These are phyloP conservation scores for Breviolum minutum DNA, from an alignment of 73 alveolate species.

Conservation along the genomic window DNA sequence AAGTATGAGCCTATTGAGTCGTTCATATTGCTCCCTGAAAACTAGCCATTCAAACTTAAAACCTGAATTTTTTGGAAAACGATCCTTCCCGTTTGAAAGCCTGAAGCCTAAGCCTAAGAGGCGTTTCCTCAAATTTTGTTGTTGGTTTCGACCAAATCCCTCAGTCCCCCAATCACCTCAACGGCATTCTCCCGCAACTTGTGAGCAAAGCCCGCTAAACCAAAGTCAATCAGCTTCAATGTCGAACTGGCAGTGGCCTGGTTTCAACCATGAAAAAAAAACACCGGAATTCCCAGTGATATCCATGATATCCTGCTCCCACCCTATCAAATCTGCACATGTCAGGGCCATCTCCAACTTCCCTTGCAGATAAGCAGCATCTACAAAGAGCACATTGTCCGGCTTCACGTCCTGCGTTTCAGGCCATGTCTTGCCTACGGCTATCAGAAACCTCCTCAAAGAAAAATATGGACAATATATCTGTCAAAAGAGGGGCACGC, in stretches of 20 bases:
- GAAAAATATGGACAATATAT: background rate
- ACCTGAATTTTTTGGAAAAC: no score
- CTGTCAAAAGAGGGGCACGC: no score
- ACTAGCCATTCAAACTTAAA: background rate
- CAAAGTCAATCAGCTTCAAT: conserved; percentile 62
- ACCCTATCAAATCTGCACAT: no score
- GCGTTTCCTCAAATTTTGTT: no score
- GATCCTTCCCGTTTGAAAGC: no score
- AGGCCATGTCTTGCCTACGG: background rate
- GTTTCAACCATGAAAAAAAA: background rate
- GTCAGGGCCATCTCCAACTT: background rate
- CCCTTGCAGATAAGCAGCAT: background rate
- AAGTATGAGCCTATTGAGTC: no score
- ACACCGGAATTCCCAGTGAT: background rate
- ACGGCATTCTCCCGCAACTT: conserved; percentile 69
- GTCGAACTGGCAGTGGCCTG: conserved; percentile 46
- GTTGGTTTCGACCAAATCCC: background rate
- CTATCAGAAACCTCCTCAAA: background rate
- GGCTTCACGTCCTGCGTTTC: conserved; percentile 51
- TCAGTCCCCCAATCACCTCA: background rate
- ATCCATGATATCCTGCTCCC: background rate
- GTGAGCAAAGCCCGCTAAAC: conserved; percentile 70
- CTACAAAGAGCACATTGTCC: conserved; percentile 65
- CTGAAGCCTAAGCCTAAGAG: no score
- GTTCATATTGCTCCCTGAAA: no score